A percentile compares a stretch with the other conserved stretches of the same genome.
Conservation (phyloP, 1,284 basidiomycete genomes). For the Xerocomus amazonicus region DNA sequence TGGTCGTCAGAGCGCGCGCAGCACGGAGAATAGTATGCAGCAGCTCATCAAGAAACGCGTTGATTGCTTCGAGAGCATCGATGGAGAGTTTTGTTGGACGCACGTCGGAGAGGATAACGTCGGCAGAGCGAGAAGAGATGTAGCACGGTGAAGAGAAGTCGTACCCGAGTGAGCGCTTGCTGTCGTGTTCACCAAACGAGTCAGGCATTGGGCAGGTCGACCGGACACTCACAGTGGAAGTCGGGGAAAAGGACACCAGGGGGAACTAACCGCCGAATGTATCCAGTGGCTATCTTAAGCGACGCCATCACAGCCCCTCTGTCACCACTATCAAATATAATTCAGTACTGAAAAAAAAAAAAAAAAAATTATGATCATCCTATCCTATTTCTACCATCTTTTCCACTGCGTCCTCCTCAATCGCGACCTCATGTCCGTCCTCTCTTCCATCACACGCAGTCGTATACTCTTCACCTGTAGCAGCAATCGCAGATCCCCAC, state of each 20-base stretch:
- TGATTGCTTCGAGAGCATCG: constrained; percentile 74
- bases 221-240: not conserved
- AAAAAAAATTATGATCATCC: not conserved
- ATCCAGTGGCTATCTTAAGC: constrained; percentile 22
- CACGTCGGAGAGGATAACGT: constrained; percentile 86
- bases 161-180: constrained; percentile 6
- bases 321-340: constrained; percentile 12
- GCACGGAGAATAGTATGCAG: constrained; percentile 68
- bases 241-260: constrained; percentile 3
- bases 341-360: not conserved
- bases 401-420: constrained; percentile 28
- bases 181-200: constrained; percentile 19
- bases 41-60: constrained; percentile 86
- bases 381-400: constrained; percentile 20
- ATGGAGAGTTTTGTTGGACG: constrained; percentile 80
- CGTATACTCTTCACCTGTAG: not conserved
- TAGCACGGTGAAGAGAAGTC: constrained; percentile 52
- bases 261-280: constrained; percentile 5
- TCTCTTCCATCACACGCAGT: too few relatives aligned
- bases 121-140: constrained; percentile 77
- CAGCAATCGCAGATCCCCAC: constrained; percentile 28
- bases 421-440: too few relatives aligned
- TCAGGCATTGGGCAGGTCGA: constrained; percentile 19
- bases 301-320: constrained; percentile 13
- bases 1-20: constrained; percentile 73